These are phyloP conservation scores for Colletotrichum brevisporum DNA, from an alignment of 2,329 filamentous ascomycete genomes.

Conservation along the genomic window DNA sequence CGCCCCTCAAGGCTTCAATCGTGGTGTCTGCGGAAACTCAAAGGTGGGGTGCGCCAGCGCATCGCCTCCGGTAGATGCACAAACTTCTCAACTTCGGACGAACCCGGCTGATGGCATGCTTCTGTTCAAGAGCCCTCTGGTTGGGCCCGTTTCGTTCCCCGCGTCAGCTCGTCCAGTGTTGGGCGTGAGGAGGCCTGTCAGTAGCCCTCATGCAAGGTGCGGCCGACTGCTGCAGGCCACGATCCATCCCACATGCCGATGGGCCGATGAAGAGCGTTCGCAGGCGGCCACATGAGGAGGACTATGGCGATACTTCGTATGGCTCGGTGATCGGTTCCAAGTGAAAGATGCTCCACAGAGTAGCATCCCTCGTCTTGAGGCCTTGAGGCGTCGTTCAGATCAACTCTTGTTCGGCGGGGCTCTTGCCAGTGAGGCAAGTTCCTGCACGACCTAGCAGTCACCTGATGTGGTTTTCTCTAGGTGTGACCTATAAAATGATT, in stretches of 20 bases:
- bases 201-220: background rate
- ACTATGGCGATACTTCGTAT: background rate
- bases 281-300: background rate
- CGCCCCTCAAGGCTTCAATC: background rate
- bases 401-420: no score
- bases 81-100: conserved; percentile 32
- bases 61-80: conserved; percentile 13
- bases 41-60: conserved; percentile 30
- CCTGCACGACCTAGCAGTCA: no score
- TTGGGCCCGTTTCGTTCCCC: conserved; percentile 12
- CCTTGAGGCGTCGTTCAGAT: no score
- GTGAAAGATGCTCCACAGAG: no score
- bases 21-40: conserved; percentile 10
- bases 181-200: background rate
- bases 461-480: no score
- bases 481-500: no score
- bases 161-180: background rate
- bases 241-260: background rate
- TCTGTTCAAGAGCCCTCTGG: conserved; percentile 13
- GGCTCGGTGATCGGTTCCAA: no score
- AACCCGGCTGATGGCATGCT: conserved; percentile 33
- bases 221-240: background rate
- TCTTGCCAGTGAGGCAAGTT: no score
- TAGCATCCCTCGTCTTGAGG: no score
- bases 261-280: background rate